These are phyloP conservation scores for Telfairia occidentalis DNA, from an alignment of 331 rosid genomes.

Conservation along the genomic window DNA sequence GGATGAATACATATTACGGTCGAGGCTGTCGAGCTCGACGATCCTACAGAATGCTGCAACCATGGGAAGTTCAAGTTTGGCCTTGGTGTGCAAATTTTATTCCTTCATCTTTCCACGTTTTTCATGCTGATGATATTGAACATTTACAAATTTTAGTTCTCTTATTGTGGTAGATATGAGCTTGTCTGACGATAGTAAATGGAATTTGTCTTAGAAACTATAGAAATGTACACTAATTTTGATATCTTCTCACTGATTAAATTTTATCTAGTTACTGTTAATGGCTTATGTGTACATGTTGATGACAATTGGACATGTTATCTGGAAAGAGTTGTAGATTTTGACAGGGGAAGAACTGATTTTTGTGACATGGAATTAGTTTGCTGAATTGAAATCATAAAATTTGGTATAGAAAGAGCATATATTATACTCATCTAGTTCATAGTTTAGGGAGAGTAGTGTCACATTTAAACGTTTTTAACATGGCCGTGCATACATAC, in stretches of 20 bases:
- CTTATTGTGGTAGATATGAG: neutral
- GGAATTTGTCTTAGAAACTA: neutral
- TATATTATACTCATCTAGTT: neutral
- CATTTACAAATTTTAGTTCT: neutral
- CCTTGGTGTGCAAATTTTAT: neutral
- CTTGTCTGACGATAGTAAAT: neutral
- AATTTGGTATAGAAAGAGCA: too few relatives aligned
- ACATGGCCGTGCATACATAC: too few relatives aligned
- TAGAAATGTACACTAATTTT: neutral
- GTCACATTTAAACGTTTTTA: too few relatives aligned
- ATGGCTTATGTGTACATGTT: neutral
- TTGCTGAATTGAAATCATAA: too few relatives aligned
- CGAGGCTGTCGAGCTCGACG: neutral
- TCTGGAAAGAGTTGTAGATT: neutral
- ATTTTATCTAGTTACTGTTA: neutral
- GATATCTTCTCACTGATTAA: neutral
- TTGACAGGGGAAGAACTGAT: too few relatives aligned
- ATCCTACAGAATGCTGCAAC: neutral
- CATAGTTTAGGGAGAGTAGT: too few relatives aligned
- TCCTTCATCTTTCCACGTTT: neutral
- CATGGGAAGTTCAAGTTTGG: neutral
- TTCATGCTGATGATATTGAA: neutral
- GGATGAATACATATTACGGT: neutral
- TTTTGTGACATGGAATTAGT: too few relatives aligned
- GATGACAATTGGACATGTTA: neutral